Conservation (phyloP, 208 protist species). For the Strigomonas galati region DNA sequence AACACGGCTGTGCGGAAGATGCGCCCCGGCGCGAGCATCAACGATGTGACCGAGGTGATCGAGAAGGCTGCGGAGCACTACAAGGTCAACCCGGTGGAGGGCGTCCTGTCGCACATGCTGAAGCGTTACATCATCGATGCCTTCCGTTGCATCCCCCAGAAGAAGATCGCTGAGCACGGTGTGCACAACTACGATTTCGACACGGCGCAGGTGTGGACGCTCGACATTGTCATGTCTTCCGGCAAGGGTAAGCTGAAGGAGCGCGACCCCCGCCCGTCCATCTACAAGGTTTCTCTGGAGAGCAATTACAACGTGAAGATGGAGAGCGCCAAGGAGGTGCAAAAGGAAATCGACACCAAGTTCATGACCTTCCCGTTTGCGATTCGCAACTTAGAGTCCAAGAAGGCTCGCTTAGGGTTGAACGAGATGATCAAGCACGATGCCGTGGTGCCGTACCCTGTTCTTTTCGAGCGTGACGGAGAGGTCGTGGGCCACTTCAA, state of each 20-base stretch:
- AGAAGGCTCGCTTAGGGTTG: slow-evolving; percentile 93
- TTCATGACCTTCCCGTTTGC: slow-evolving; percentile 96
- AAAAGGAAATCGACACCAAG: slow-evolving; percentile 93
- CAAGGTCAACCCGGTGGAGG: slow-evolving; percentile 93
- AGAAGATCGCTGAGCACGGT: slow-evolving; percentile 89
- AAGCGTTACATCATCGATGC: slow-evolving; percentile 98
- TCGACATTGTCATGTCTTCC: slow-evolving; percentile 88
- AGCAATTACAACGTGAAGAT: slow-evolving; percentile 96
- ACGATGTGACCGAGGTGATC: slow-evolving; percentile 94
- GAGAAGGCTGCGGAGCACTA: slow-evolving; percentile 94
- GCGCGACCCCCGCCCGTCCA: slow-evolving; percentile 73
- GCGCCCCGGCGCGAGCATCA: slow-evolving; percentile 78
- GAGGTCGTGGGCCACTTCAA: slow-evolving; percentile 91
- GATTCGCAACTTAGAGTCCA: slow-evolving; percentile 91
- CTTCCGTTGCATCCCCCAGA: slow-evolving; percentile 94
- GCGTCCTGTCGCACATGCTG: slow-evolving; percentile 98
- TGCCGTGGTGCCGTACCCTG: slow-evolving; percentile 96
- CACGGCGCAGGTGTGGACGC: slow-evolving; percentile 89
- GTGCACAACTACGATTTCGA: slow-evolving; percentile 94
- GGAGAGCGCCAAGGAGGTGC: slow-evolving; percentile 94
- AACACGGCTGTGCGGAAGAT: slow-evolving; percentile 92
- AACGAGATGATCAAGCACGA: slow-evolving; percentile 96
- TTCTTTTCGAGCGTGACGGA: slow-evolving; percentile 94
- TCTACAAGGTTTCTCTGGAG: slow-evolving; percentile 97
- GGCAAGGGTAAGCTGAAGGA: slow-evolving; percentile 92